Conservation (phyloP, 129 eudicot genomes). For the Arctium minus region DNA sequence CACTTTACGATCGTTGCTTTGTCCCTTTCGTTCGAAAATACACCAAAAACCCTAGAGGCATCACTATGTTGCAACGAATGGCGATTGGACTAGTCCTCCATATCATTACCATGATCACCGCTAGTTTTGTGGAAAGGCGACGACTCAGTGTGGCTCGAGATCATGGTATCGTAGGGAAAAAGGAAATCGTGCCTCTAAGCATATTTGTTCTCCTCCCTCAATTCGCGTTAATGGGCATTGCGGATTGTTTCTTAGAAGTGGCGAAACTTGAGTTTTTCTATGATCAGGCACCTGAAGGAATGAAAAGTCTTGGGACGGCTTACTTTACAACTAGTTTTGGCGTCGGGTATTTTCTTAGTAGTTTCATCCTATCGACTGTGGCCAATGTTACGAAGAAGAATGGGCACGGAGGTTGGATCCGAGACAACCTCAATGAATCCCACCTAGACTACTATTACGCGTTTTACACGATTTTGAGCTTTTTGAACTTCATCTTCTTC, state of each 20-base stretch:
- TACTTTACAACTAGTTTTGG: conserved; percentile 55
- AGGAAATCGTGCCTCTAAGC: conserved; percentile 47
- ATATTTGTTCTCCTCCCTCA: conserved; percentile 65
- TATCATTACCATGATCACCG: conserved; percentile 34
- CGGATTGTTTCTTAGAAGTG: conserved; percentile 52
- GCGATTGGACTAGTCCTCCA: conserved; percentile 47
- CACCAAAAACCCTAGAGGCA: conserved; percentile 67
- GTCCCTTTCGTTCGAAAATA: conserved; percentile 41
- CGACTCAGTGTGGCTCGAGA: conserved; percentile 33
- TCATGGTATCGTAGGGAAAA: conserved; percentile 23
- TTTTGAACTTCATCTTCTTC: conserved; percentile 52
- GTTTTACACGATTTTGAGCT: conserved; percentile 44
- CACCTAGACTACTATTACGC: conserved; percentile 65
- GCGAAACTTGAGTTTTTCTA: conserved; percentile 73
- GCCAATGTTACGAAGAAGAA: conserved; percentile 44
- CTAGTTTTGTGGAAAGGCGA: conserved; percentile 41
- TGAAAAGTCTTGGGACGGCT: conserved; percentile 78
- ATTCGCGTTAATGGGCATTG: conserved; percentile 48
- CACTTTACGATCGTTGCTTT: conserved; percentile 48
- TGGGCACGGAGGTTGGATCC: conserved; percentile 57
- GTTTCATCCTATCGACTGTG: conserved; percentile 50
- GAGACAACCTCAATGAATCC: conserved; percentile 51
- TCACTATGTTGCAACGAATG: conserved; percentile 65
- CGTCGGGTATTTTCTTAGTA: conserved; percentile 52
- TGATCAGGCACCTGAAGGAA: conserved; percentile 74